Evolutionary conservation across 2,329 filamentous ascomycete species (phyloP), one percentile per base, ranked within the genome.

Genomic region (Colletotrichum abscissum): DNA sequence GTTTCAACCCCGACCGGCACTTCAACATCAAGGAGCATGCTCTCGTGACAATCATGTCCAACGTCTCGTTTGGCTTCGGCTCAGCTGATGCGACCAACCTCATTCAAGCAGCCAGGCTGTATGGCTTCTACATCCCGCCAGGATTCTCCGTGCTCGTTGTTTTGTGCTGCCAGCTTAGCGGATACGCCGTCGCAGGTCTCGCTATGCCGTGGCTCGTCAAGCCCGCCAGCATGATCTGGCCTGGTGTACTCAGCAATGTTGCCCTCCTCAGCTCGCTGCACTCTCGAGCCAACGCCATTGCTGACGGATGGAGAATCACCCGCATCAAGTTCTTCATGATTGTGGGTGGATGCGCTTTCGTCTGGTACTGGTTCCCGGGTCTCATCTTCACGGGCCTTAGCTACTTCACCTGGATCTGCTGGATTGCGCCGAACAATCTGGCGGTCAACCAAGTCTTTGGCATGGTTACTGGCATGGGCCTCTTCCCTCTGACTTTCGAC

Each of bases 1-100:
- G 87, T 85, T 76, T 84, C 42, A 85, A 85, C 71, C 83, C 82
- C 1, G 82, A 80, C 11, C 79, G 82, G 1, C 82, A 80, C 12
- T 85, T 83, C 84, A 80, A 88, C 81, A 78, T 83, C 82, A 83
- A 90, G 75, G 78, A 90, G 67, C 78, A 88, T 79, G 76, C 88
- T 80, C 77, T 88, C 81, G 81, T 90, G 75, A 84, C 82, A 69
- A 83, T 85, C 76, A 84, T 84, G 1, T 86, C 87, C 1, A 90
- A 90, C 76, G 86, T 85, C 4, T 82, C 82, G 19, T 81, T n/a
- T 84, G 86, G 75, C 78, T 84, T 80, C 73, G 85, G 56, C 79
- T 73, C 66, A 1, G 70, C 70, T 6, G 70, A 72, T 6, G 70
- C 82, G 4, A 78, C 79, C 33, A 87, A 82, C 76, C 84, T 85